Evolutionary conservation across 768 basidiomycete genomes (phyloP).

Genomic region (Panus rudis): DNA sequence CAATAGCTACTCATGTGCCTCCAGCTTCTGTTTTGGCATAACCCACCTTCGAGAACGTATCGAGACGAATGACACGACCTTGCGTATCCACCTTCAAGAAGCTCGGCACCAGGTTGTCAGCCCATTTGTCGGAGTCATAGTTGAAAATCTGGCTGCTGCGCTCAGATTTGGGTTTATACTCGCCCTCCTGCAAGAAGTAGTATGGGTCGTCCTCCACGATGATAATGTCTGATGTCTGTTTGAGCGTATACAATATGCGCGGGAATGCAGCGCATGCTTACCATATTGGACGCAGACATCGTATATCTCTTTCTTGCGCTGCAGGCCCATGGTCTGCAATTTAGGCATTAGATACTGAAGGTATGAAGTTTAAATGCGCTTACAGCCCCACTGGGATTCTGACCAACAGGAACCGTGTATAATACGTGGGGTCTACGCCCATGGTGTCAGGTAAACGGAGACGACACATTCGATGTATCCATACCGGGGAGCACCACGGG

Average conservation of each 20-base stretch:
- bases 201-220: constrained; percentile 86
- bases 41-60: constrained; percentile 68
- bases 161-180: constrained; percentile 40
- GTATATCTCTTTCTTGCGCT: constrained; percentile 74
- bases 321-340: constrained; percentile 47
- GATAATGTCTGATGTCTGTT: constrained; percentile 46
- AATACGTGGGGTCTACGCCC: constrained; percentile 54
- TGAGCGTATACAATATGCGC: background rate
- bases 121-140: constrained; percentile 37
- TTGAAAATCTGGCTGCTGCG: constrained; percentile 19
- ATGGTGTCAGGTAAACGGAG: no score
- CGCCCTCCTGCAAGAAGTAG: constrained; percentile 61
- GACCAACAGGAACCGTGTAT: constrained; percentile 75
- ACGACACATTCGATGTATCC: no score
- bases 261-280: constrained; percentile 18
- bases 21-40: background rate
- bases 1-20: background rate
- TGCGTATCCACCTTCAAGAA: constrained; percentile 70
- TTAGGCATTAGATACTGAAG: no score
- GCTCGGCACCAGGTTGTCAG: constrained; percentile 52
- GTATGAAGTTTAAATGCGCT: no score
- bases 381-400: constrained; percentile 76
- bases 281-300: constrained; percentile 78
- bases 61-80: constrained; percentile 78
- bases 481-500: constrained; percentile 50